These are phyloP conservation scores for Xylaria bambusicola DNA, from an alignment of 495 filamentous ascomycete genomes.

Conservation along the genomic window DNA sequence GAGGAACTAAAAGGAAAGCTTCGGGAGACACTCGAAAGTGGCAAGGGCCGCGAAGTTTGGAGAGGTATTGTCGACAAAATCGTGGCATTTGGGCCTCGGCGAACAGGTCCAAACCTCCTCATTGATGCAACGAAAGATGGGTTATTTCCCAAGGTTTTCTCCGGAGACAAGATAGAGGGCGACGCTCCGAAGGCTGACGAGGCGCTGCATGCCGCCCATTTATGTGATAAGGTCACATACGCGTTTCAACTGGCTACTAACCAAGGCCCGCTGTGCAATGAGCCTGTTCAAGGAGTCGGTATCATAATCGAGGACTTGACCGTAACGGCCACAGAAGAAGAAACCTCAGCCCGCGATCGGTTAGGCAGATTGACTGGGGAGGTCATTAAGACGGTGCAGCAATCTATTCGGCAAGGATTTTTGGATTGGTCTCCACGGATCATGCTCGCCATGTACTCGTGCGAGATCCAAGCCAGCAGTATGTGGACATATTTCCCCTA, in stretches of 20 bases:
- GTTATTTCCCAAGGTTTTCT: slow-evolving; percentile 73
- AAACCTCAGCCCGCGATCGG: slow-evolving; percentile 60
- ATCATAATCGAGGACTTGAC: slow-evolving; percentile 85
- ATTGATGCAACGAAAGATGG: slow-evolving; percentile 78
- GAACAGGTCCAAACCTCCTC: slow-evolving; percentile 86
- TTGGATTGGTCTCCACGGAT: slow-evolving; percentile 93
- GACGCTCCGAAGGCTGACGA: slow-evolving; percentile 44
- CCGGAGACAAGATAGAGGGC: slow-evolving; percentile 39
- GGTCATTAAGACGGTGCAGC: slow-evolving; percentile 81
- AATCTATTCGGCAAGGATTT: slow-evolving; percentile 84
- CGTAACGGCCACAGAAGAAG: slow-evolving; percentile 57
- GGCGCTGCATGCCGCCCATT: slow-evolving; percentile 66
- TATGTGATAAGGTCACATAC: slow-evolving; percentile 87
- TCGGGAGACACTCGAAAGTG: slow-evolving; percentile 61
- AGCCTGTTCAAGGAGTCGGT: slow-evolving; percentile 90
- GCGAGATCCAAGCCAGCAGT: slow-evolving; percentile 95
- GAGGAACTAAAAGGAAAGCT: slow-evolving; percentile 77
- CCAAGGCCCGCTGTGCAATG: slow-evolving; percentile 88
- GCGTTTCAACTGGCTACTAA: slow-evolving; percentile 91
- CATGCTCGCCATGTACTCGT: slow-evolving; percentile 96
- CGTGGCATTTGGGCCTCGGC: slow-evolving; percentile 81
- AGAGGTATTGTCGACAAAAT: slow-evolving; percentile 76
- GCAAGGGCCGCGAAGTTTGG: slow-evolving; percentile 75
- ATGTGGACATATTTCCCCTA: slow-evolving; percentile 39
- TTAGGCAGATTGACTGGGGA: slow-evolving; percentile 88